Evolutionary conservation across 306 rosid species (phyloP).

Genomic region (Dicorynia guianensis): DNA sequence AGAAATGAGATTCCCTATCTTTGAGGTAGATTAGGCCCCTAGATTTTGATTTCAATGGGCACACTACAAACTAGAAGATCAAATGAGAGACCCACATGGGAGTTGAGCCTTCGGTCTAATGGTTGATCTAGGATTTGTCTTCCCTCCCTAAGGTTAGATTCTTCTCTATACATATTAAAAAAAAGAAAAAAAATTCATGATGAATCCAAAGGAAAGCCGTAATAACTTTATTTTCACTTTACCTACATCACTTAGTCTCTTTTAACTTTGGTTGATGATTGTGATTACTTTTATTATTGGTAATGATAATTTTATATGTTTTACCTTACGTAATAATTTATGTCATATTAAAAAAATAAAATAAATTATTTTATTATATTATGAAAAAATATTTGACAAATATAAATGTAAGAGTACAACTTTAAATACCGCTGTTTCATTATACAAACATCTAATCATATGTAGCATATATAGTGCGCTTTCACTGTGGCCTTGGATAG

Average conservation of each 20-base stretch:
- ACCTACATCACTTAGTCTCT: constrained; percentile 44
- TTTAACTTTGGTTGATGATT: constrained; percentile 43
- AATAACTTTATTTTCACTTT: constrained; percentile 62
- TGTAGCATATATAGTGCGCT: constrained; percentile 60
- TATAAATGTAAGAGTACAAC: no score
- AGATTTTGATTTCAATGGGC: constrained; percentile 20
- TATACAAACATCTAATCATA: constrained; percentile 44
- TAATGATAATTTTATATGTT: no score
- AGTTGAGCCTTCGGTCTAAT: no score
- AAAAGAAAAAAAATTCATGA: no score
- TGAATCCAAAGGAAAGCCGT: constrained; percentile 47
- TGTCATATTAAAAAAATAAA: no score
- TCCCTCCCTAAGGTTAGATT: no score
- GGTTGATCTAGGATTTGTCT: no score
- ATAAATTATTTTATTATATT: no score
- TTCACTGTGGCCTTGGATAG: constrained; percentile 51
- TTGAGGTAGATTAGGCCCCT: not conserved
- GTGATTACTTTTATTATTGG: constrained; percentile 47
- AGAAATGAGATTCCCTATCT: constrained; percentile 10
- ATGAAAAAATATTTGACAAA: no score
- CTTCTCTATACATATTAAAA: no score
- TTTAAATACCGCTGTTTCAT: no score
- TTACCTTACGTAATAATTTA: no score
- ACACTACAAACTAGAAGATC: not conserved
- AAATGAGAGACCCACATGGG: constrained; percentile 32